phyloP scores from a whole-genome alignment of 805 yeast species.

The Teunomyces gatunensis region DNA sequence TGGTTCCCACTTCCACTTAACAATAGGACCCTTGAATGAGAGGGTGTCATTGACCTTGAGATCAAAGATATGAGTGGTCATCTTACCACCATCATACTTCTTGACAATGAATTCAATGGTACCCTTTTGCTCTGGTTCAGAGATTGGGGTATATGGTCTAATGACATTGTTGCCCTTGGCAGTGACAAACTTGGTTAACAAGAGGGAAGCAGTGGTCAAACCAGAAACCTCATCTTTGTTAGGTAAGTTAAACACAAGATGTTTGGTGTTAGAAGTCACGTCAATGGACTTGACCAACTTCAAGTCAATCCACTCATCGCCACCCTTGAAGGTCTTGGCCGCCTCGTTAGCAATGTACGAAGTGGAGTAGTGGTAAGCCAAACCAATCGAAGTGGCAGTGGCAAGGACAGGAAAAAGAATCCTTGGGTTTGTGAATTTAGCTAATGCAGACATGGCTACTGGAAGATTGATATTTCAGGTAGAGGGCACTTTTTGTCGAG shows the following conservation, averaged over 20 bases:
- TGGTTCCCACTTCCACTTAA: slow-evolving; percentile 87
- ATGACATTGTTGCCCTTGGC: slow-evolving; percentile 83
- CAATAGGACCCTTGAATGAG: slow-evolving; percentile 90
- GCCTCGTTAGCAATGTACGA: slow-evolving; percentile 32
- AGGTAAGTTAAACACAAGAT: slow-evolving; percentile 69
- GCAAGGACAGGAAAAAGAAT: slow-evolving; percentile 29
- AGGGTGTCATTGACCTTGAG: slow-evolving; percentile 79
- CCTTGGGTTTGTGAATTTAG: slow-evolving; percentile 25
- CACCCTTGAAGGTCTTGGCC: slow-evolving; percentile 55
- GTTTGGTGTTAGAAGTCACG: slow-evolving; percentile 62
- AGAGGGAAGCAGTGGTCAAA: slow-evolving; percentile 70
- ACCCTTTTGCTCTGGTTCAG: slow-evolving; percentile 70
- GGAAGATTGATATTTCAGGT: not conserved
- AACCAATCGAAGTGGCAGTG: slow-evolving; percentile 33
- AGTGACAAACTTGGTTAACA: slow-evolving; percentile 78
- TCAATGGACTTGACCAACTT: slow-evolving; percentile 46
- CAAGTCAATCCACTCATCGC: slow-evolving; percentile 70
- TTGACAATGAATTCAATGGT: slow-evolving; percentile 77
- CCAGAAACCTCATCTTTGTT: slow-evolving; percentile 69
- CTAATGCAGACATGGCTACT: slow-evolving; percentile 7
- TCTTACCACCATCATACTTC: slow-evolving; percentile 80
- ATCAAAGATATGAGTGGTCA: slow-evolving; percentile 67
- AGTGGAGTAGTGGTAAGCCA: slow-evolving; percentile 25
- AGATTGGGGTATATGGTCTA: slow-evolving; percentile 87
- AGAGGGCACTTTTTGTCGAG: not conserved